Evolutionary conservation across 192 early-diverging fungal genomes (phyloP).

Genomic region (Linnemannia zychae): DNA sequence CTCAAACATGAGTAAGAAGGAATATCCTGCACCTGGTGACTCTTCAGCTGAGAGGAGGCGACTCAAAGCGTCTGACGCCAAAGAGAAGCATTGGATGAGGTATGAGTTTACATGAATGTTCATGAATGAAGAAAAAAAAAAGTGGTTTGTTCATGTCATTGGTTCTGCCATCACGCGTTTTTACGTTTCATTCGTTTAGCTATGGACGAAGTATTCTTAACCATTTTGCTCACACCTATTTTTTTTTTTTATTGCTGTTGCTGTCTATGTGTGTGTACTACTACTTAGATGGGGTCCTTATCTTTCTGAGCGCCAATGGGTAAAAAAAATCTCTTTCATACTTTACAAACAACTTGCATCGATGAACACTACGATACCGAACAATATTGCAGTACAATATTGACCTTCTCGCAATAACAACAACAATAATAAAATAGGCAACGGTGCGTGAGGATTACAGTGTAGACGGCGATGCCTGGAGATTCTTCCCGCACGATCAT

Average conservation of each 20-base stretch:
- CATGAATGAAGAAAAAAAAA: background rate
- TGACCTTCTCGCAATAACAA: background rate
- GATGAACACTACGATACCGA: background rate
- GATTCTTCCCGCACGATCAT: slow-evolving; percentile 49
- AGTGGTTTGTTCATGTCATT: background rate
- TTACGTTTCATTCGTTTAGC: background rate
- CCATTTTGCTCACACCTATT: background rate
- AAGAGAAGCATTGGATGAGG: slow-evolving; percentile 51
- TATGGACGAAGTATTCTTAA: background rate
- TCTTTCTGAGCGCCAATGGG: slow-evolving; percentile 55
- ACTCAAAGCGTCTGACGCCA: slow-evolving; percentile 22
- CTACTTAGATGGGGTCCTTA: slow-evolving; percentile 53
- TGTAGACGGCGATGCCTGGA: slow-evolving; percentile 48
- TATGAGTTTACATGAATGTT: background rate
- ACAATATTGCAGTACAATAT: no score
- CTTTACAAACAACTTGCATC: no score
- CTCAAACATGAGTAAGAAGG: background rate
- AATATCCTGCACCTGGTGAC: background rate
- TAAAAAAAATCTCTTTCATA: background rate
- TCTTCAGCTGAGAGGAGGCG: slow-evolving; percentile 31
- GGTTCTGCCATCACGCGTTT: no score
- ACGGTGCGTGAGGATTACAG: slow-evolving; percentile 53
- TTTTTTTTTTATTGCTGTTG: background rate
- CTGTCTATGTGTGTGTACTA: background rate
- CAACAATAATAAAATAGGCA: background rate